A percentile compares a stretch with the other conserved stretches of the same genome.
Evolutionary conservation across 2,329 filamentous ascomycete genomes (phyloP).

Genomic region (Aspergillus chevalieri): DNA sequence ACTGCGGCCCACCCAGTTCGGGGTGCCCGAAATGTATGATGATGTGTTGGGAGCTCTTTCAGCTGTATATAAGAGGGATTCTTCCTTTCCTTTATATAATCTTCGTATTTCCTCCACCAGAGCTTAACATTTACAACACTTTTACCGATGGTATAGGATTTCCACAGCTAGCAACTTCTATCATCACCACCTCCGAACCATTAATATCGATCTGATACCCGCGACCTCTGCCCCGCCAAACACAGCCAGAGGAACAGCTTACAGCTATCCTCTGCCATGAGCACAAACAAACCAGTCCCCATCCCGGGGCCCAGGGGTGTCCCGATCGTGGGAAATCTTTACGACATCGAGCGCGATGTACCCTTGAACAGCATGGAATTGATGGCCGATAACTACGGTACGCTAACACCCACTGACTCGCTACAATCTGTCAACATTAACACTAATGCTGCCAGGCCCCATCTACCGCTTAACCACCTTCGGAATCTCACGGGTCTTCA

Average conservation of each 20-base stretch:
- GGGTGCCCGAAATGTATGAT: no score
- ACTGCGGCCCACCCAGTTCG: no score
- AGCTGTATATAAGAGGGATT: no score
- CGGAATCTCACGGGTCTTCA: slow-evolving; percentile 42
- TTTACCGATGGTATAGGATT: no score
- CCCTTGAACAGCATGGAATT: slow-evolving; percentile 51
- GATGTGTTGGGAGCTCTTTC: no score
- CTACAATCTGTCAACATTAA: no score
- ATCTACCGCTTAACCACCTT: slow-evolving; percentile 53
- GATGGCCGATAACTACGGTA: slow-evolving; percentile 62
- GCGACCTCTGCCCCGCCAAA: neutral
- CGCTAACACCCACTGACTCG: neutral
- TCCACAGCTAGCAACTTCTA: no score
- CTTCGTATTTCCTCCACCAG: no score
- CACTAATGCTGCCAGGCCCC: slow-evolving; percentile 38
- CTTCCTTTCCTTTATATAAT: no score
- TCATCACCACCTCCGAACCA: neutral
- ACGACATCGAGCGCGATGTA: slow-evolving; percentile 56
- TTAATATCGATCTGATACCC: neutral
- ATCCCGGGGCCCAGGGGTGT: slow-evolving; percentile 61
- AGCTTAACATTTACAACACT: no score
- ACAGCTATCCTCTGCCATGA: slow-evolving; percentile 9
- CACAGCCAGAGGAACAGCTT: neutral
- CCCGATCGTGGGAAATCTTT: slow-evolving; percentile 60
- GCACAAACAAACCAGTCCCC: slow-evolving; percentile 14